These are phyloP conservation scores for Xylaria grammica DNA, from an alignment of 495 filamentous ascomycete species.

Conservation along the genomic window DNA sequence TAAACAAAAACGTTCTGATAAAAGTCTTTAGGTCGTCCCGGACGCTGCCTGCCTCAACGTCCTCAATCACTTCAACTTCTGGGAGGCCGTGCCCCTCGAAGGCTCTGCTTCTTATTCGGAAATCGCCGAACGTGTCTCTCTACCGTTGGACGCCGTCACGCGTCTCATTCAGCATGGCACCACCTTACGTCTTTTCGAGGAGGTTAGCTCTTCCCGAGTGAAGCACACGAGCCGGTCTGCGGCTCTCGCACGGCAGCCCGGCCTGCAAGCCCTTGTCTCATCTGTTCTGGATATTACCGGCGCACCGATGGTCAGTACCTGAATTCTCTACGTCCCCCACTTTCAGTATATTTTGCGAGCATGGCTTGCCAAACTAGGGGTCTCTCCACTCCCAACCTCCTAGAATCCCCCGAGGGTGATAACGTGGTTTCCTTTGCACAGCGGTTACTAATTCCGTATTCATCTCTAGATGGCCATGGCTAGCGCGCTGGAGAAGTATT, in stretches of 20 bases:
- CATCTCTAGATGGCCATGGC: constrained; percentile 67
- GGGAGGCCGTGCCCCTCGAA: constrained; percentile 40
- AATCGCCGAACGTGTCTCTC: constrained; percentile 33
- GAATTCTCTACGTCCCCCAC: no score
- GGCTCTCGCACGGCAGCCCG: constrained; percentile 30
- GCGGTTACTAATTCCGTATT: no score
- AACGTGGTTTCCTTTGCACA: no score
- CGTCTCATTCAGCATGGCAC: constrained; percentile 52
- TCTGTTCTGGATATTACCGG: constrained; percentile 71
- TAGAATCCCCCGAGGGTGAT: no score
- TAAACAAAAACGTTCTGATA: not conserved
- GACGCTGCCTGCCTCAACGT: constrained; percentile 37
- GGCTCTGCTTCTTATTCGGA: constrained; percentile 41
- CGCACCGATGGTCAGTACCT: constrained; percentile 68
- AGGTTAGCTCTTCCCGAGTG: constrained; percentile 38
- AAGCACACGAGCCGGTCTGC: constrained; percentile 40
- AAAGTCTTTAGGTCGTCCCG: constrained; percentile 23
- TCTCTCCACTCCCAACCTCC: no score
- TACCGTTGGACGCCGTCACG: constrained; percentile 38
- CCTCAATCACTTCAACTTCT: constrained; percentile 41
- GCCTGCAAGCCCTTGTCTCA: constrained; percentile 65
- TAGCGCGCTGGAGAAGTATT: constrained; percentile 30
- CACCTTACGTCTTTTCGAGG: constrained; percentile 50
- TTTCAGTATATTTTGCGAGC: no score
- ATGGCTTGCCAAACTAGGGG: no score